Conservation (phyloP, 805 yeast genomes). For the Yarrowia sp. region DNA sequence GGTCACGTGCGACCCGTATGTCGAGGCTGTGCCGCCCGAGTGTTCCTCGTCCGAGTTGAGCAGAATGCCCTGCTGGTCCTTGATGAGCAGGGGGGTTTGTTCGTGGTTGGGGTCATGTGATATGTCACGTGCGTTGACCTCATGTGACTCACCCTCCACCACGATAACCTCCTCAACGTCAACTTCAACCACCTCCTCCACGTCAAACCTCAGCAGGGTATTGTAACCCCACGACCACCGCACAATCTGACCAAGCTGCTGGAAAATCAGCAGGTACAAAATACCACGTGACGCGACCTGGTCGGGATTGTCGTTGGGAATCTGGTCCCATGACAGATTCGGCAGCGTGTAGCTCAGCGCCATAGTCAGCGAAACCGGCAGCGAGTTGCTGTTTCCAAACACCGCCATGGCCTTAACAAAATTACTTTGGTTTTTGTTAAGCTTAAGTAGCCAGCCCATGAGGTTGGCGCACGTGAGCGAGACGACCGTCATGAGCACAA, state of each 20-base stretch:
- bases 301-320: conserved; percentile 61
- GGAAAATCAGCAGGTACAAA: conserved; percentile 65
- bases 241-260: conserved; percentile 70
- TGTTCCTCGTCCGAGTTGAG: conserved; percentile 19
- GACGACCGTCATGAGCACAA: conserved; percentile 79
- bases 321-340: conserved; percentile 62
- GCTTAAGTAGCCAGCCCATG: conserved; percentile 59
- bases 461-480: conserved; percentile 68
- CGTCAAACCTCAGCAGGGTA: conserved; percentile 52
- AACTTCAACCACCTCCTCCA: not conserved
- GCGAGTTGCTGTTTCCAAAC: conserved; percentile 92
- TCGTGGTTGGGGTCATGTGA: not conserved
- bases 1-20: conserved; percentile 2
- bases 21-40: not conserved
- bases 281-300: conserved; percentile 69
- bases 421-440: conserved; percentile 80
- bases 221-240: conserved; percentile 80
- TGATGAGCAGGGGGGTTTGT: conserved; percentile 6
- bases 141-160: not conserved
- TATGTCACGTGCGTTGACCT: not conserved
- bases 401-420: conserved; percentile 97
- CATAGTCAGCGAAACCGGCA: conserved; percentile 87
- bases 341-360: conserved; percentile 70
- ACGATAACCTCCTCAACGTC: not conserved
- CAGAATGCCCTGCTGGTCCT: not conserved